Conservation (phyloP, 345 rosid genomes). For the Ceriops zippeliana region DNA sequence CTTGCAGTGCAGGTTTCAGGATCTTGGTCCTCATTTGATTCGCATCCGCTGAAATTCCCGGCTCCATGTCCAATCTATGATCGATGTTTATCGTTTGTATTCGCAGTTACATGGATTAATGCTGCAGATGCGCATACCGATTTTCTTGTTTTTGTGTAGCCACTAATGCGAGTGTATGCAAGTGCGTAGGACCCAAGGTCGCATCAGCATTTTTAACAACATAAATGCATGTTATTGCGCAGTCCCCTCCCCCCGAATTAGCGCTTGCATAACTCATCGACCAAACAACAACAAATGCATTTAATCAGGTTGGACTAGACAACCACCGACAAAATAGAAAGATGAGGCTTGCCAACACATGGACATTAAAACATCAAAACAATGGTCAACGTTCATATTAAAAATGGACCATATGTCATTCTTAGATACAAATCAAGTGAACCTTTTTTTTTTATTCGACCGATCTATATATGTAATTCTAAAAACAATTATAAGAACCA, state of each 20-base stretch:
- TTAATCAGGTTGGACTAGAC: not conserved
- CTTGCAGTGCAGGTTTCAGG: slow-evolving; percentile 1
- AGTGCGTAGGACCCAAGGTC: not conserved
- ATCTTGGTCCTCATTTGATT: not conserved
- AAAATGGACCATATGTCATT: too few species aligned
- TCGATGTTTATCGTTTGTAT: not conserved
- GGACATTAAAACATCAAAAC: too few species aligned
- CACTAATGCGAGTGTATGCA: not conserved
- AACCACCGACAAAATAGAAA: too few species aligned
- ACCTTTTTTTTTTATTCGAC: too few species aligned
- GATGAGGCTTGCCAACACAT: too few species aligned
- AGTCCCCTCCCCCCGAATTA: not conserved
- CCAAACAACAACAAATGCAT: not conserved
- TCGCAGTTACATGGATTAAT: not conserved
- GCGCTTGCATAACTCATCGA: too few species aligned
- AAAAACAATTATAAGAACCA: too few species aligned
- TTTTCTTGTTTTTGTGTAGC: not conserved
- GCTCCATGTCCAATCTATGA: not conserved
- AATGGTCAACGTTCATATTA: too few species aligned
- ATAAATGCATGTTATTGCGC: slow-evolving; percentile 3
- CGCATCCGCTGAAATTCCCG: not conserved
- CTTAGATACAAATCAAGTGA: too few species aligned
- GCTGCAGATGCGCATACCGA: not conserved
- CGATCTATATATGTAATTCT: too few species aligned
- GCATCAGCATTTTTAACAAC: not conserved